These are phyloP conservation scores for Whalleya microplaca DNA, from an alignment of 2,329 filamentous ascomycete species.

Conservation along the genomic window DNA sequence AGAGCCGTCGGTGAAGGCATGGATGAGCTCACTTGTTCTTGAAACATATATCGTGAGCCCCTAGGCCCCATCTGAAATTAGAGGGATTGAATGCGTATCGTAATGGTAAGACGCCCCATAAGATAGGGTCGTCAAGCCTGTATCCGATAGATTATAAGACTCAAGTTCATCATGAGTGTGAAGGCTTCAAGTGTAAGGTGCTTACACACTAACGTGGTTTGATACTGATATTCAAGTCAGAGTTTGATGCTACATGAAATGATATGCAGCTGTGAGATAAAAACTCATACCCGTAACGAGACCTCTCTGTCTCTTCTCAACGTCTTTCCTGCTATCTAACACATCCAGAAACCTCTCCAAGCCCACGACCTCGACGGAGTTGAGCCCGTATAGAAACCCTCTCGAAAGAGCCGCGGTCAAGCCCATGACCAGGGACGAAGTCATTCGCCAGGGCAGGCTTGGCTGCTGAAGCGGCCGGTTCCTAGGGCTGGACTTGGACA, in stretches of 20 bases:
- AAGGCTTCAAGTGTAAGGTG: constrained; percentile 42
- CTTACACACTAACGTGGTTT: constrained; percentile 88
- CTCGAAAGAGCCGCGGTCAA: constrained; percentile 71
- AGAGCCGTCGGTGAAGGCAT: background rate
- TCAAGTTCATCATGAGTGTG: constrained; percentile 29
- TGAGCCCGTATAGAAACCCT: constrained; percentile 75
- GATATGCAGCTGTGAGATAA: constrained; percentile 4
- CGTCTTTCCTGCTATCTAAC: constrained; percentile 73
- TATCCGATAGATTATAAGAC: constrained; percentile 25
- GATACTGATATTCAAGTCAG: constrained; percentile 62
- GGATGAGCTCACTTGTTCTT: constrained; percentile 68
- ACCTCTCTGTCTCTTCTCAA: constrained; percentile 69
- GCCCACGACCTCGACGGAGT: constrained; percentile 75
- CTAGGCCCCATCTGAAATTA: constrained; percentile 86
- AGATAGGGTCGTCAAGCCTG: constrained; percentile 90
- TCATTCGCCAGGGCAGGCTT: constrained; percentile 70
- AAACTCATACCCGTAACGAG: constrained; percentile 73
- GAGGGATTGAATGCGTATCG: constrained; percentile 71
- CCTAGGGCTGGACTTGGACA: constrained; percentile 23
- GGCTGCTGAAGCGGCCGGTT: constrained; percentile 46
- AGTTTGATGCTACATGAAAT: constrained; percentile 1
- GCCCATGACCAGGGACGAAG: constrained; percentile 76
- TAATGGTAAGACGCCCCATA: constrained; percentile 87
- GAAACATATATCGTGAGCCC: constrained; percentile 95
- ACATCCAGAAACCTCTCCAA: constrained; percentile 75